Base-by-base conservation (phyloP, 169 alveolate genomes). In the Plasmodium cynomolgi region DNA sequence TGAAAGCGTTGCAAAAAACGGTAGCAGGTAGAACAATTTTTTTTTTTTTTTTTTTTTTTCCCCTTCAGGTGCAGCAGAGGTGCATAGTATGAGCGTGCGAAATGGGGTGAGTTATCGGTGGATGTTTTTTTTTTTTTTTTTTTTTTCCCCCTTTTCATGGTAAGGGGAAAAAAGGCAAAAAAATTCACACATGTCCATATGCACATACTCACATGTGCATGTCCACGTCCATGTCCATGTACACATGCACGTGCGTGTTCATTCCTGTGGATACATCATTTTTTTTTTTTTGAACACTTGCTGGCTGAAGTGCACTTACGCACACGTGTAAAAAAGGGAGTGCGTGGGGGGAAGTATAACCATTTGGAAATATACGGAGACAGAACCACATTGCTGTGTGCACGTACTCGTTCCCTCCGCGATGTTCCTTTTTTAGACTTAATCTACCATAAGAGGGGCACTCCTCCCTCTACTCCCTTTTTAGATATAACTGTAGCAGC, bases 21-120 rank as follows among this genome's bases (percentile, higher is more conserved):
- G 62, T 13, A 50, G 62, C 23, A 50, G 62, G 62, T 50, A 50
- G 62, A 2, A 50, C 23, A 47, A 13, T 47, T 47, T 17, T 80
- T 11, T 80, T 79, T 79, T 79, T 9, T 79, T 79, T 79, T 80
- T 80, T 47, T 33, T 79, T 41, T 41, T 8, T 23, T 68, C n/a
- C 77, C 77, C 31, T 6, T 1, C 84, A 80, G 39, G 74, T 80
- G 84, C 84, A 80, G 8, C 84, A 20, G 74, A 20, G 84, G 84
- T 80, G 84, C 84, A 80, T 44, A 13, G 77, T 68, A 26, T 68
- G 15, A n/a, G 47, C 56, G 26, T 41, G 58, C 50, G n/a, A 41
- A 80, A 80, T 41, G 56, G 84, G 17, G 37, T 11, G 33, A n/a
- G 15, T 23, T 29, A 39, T 23, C 39, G 84, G 58, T 62, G 7